Evolutionary conservation across 108 stramenopile species (phyloP), one percentile per base, ranked within the genome.

Genomic region (Skeletonema potamos): DNA sequence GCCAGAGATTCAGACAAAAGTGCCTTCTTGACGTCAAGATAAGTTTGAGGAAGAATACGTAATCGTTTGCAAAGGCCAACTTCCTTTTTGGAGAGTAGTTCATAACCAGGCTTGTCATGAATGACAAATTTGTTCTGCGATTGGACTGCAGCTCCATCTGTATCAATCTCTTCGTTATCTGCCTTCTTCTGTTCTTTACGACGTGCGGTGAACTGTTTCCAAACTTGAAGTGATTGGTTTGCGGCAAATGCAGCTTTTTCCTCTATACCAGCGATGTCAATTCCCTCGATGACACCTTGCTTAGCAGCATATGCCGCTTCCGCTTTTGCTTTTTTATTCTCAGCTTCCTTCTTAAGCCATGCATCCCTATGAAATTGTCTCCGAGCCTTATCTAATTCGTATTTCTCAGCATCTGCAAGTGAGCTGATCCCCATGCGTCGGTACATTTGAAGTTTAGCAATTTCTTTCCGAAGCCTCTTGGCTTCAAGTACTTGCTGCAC

Each of bases 401-500:
- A 96, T 68, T 82, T 83, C 81, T 96, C 92, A 6, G 89, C 95
- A 72, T 96, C 92, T 0, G 85, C 87, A 34, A 92, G 66, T 17
- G 92, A 82, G 3, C 65, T 78, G 30, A 96, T 91, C 30, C 95
- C 95, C 64, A 96, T 82, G 6, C 91, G 82, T 29, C 92, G 89
- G 70, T 92, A 96, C 84, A 88, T 91, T 89, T 96, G 92, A 44
- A 98, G 89, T 67, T 93, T 92, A 70, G 94, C 95, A 73, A 98
- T 98, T 71, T 96, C 95, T 70, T 95, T 94, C 34, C 96, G 85
- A 17, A 97, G 78, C 30, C 84, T 70, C 68, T 93, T 91, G 6
- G 95, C 93, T 59, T 89, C 82, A 15, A 97, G 69, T 15, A 97
- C 80, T 57, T 94, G 89, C 8, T 74, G 58, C 39, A 97, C 69